Evolutionary conservation across 306 rosid species (phyloP).

Genomic region (Vicia faba): DNA sequence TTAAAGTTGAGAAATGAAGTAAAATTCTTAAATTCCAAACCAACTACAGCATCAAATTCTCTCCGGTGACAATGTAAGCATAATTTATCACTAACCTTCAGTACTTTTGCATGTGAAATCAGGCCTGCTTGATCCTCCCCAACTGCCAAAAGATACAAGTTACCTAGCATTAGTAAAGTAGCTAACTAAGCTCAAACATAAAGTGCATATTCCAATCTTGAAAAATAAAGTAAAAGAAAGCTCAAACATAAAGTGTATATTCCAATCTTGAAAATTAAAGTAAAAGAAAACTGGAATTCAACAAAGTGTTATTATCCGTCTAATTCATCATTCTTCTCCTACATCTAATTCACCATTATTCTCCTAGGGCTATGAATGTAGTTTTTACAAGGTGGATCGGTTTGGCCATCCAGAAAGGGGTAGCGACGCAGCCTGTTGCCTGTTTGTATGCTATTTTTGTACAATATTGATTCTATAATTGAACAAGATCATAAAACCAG

Average conservation of each 20-base stretch:
- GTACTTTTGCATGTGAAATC: conserved; percentile 95
- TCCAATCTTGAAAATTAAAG: no score
- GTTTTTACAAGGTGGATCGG: no score
- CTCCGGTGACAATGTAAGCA: conserved; percentile 9
- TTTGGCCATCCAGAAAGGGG: no score
- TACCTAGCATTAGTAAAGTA: conserved; percentile 18
- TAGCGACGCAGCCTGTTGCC: no score
- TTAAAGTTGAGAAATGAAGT: conserved; percentile 6
- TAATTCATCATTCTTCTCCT: conserved; percentile 6
- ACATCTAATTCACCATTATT: conserved; percentile 12
- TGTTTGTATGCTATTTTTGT: no score
- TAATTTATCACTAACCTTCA: conserved; percentile 60
- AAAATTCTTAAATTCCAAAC: conserved; percentile 23
- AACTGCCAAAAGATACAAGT: conserved; percentile 52
- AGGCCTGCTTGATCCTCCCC: conserved; percentile 99
- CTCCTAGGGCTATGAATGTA: not conserved
- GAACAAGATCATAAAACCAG: not conserved
- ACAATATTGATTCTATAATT: no score
- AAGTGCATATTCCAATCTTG: no score
- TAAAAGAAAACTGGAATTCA: not conserved
- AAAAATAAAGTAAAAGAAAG: not conserved
- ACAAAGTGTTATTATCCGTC: not conserved
- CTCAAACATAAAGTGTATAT: not conserved
- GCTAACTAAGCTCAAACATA: conserved; percentile 11
- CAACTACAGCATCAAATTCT: conserved; percentile 27